Percentiles rank a stretch among this genome's conserved stretches.
Conservation (phyloP, 306 rosid genomes). For the Sechiopsis laciniata region DNA sequence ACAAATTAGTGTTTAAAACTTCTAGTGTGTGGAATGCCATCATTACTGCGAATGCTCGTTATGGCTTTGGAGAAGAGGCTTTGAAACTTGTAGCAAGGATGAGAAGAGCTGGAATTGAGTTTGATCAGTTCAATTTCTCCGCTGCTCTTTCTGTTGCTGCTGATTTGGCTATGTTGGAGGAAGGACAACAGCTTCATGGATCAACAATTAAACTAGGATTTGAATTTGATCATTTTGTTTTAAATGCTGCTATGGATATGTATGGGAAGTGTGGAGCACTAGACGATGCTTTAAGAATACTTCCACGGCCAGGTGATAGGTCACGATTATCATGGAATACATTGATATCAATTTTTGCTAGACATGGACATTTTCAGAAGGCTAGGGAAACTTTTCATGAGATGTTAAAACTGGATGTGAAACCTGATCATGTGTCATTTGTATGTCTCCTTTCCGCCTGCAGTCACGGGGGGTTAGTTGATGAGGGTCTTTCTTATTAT, state of each 20-base stretch:
- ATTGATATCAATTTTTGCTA: constrained; percentile 74
- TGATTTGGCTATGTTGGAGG: constrained; percentile 76
- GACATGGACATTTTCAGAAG: constrained; percentile 60
- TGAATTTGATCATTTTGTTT: constrained; percentile 56
- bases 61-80: constrained; percentile 74
- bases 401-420: constrained; percentile 57
- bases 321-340: constrained; percentile 78
- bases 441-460: constrained; percentile 88
- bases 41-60: constrained; percentile 68
- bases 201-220: constrained; percentile 64
- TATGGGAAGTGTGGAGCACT: constrained; percentile 89
- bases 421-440: constrained; percentile 86
- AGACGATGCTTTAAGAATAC: constrained; percentile 57
- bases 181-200: constrained; percentile 80
- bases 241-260: constrained; percentile 88
- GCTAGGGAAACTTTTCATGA: constrained; percentile 67
- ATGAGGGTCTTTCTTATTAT: constrained; percentile 78
- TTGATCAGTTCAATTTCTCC: constrained; percentile 81
- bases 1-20: constrained; percentile 42
- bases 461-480: constrained; percentile 82
- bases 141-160: constrained; percentile 60
- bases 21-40: constrained; percentile 80
- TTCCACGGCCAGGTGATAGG: constrained; percentile 48
- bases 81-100: constrained; percentile 51
- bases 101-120: constrained; percentile 45